Evolutionary conservation across 192 early-diverging fungal genomes (phyloP).

Genomic region (Lunasporangiospora selenospora): DNA sequence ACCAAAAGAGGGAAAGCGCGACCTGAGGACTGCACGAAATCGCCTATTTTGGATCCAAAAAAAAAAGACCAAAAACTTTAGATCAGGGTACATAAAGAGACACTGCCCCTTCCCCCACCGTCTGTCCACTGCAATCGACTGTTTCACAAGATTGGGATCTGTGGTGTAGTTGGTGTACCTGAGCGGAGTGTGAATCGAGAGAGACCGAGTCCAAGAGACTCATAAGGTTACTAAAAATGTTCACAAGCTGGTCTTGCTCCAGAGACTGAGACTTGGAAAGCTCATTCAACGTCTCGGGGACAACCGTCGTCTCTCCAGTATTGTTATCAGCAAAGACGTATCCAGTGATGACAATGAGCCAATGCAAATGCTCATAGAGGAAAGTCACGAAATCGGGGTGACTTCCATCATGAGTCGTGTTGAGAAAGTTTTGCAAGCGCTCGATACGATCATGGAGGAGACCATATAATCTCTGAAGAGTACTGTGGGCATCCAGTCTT

Average conservation of each 20-base stretch:
- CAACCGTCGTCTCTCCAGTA: conserved; percentile 70
- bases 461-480: conserved; percentile 54
- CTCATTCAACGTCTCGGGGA: conserved; percentile 68
- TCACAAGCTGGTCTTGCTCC: conserved; percentile 57
- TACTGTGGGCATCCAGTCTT: conserved; percentile 61
- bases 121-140: not conserved
- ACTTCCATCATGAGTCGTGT: conserved; percentile 35
- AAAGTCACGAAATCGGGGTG: conserved; percentile 34
- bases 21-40: conserved; percentile 74
- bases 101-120: too few relatives aligned
- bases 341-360: conserved; percentile 72
- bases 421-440: conserved; percentile 57
- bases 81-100: too few relatives aligned
- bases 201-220: conserved; percentile 61
- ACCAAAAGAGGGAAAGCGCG: conserved; percentile 76
- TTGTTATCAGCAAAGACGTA: conserved; percentile 73
- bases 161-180: conserved; percentile 23
- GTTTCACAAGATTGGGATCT: not conserved
- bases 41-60: conserved; percentile 41
- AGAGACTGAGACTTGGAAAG: conserved; percentile 55
- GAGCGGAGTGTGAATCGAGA: conserved; percentile 51
- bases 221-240: conserved; percentile 55
- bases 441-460: conserved; percentile 59
- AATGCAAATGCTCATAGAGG: conserved; percentile 75
- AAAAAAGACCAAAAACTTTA: too few relatives aligned